Conservation (phyloP, 2,329 filamentous ascomycete species). For the Cyphellophora attinorum region DNA sequence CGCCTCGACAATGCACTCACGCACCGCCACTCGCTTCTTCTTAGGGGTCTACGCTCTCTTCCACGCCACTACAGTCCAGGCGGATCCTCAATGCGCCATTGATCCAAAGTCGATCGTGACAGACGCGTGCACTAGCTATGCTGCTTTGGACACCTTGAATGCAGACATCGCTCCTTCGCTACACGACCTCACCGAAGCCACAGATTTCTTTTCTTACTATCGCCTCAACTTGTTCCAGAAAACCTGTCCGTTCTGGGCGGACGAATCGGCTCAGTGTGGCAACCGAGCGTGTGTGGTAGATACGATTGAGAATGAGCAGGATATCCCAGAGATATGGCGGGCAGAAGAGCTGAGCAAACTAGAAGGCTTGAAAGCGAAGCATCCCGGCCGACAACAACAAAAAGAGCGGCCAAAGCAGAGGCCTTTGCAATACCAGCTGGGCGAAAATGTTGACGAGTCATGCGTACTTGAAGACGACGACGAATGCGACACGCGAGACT, state of each 20-base stretch:
- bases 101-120: slow-evolving; percentile 81
- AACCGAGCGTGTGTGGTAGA: slow-evolving; percentile 95
- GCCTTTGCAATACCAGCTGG: slow-evolving; percentile 73
- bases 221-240: slow-evolving; percentile 91
- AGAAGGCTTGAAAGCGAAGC: slow-evolving; percentile 79
- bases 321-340: slow-evolving; percentile 85
- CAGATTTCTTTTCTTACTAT: slow-evolving; percentile 98
- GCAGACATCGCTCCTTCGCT: slow-evolving; percentile 64
- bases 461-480: slow-evolving; percentile 97
- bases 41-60: slow-evolving; percentile 14
- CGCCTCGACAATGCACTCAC: too few species aligned
- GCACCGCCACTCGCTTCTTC: slow-evolving; percentile 14
- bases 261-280: slow-evolving; percentile 86
- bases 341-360: slow-evolving; percentile 86
- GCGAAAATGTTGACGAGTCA: slow-evolving; percentile 82
- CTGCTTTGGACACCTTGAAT: slow-evolving; percentile 79
- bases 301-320: slow-evolving; percentile 88
- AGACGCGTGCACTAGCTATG: slow-evolving; percentile 90
- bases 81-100: slow-evolving; percentile 35
- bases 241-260: slow-evolving; percentile 90
- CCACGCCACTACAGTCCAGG: slow-evolving; percentile 8
- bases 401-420: slow-evolving; percentile 56
- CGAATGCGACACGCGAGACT: slow-evolving; percentile 92
- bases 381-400: slow-evolving; percentile 69
- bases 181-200: slow-evolving; percentile 70